These are phyloP conservation scores for Verticillium nonalfalfae DNA, from an alignment of 2,329 filamentous ascomycete species.

Conservation along the genomic window DNA sequence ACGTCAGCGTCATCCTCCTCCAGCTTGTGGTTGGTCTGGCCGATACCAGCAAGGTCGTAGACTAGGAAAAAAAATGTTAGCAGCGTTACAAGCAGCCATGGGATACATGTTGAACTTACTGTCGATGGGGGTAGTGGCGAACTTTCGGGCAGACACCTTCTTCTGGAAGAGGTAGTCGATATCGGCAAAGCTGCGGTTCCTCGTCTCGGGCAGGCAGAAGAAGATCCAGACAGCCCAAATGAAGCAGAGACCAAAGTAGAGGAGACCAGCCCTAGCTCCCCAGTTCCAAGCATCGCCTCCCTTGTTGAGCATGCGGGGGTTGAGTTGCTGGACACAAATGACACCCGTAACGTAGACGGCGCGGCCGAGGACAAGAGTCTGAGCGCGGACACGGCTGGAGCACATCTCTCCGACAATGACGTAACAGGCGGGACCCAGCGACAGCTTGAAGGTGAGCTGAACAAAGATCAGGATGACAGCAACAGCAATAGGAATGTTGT, in stretches of 20 bases:
- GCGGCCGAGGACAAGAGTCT: slow-evolving; percentile 37
- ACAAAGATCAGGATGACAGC: slow-evolving; percentile 31
- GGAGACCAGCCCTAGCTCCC: slow-evolving; percentile 30
- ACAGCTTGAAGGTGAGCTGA: slow-evolving; percentile 34
- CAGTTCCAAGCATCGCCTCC: slow-evolving; percentile 20
- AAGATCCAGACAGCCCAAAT: slow-evolving; percentile 34
- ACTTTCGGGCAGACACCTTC: slow-evolving; percentile 22
- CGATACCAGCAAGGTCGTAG: slow-evolving; percentile 3
- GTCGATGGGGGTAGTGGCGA: slow-evolving; percentile 15
- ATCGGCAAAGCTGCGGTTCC: slow-evolving; percentile 37
- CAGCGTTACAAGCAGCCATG: neutral
- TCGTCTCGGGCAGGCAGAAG: slow-evolving; percentile 38
- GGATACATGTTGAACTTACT: slow-evolving; percentile 14
- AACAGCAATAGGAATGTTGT: slow-evolving; percentile 21
- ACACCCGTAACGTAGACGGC: slow-evolving; percentile 34
- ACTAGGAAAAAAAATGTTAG: neutral
- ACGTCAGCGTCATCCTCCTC: neutral
- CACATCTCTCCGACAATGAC: slow-evolving; percentile 37
- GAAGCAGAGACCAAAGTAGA: slow-evolving; percentile 30
- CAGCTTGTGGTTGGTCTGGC: neutral
- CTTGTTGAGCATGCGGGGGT: slow-evolving; percentile 28
- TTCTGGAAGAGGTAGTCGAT: slow-evolving; percentile 40
- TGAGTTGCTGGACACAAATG: slow-evolving; percentile 29
- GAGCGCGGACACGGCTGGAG: slow-evolving; percentile 34
- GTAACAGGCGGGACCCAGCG: slow-evolving; percentile 36